Evolutionary conservation across 768 basidiomycete species (phyloP).

Genomic region (Chlorophyllum brunneum): DNA sequence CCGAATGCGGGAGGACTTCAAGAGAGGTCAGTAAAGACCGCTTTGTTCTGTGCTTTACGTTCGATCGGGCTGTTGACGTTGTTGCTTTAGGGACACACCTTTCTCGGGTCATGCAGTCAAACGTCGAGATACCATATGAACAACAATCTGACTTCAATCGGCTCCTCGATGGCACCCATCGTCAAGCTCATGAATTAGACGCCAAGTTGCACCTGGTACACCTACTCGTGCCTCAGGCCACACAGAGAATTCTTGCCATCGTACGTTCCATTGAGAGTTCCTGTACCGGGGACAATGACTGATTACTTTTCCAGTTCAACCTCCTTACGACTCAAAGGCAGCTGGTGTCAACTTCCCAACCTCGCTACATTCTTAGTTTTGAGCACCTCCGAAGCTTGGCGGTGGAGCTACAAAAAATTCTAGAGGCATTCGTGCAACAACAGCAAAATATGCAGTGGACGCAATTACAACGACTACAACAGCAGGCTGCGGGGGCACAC

Average conservation of each 20-base stretch:
- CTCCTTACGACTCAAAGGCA: slow-evolving; percentile 42
- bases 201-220: slow-evolving; percentile 43
- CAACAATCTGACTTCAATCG: slow-evolving; percentile 51
- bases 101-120: slow-evolving; percentile 9
- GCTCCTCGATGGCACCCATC: slow-evolving; percentile 46
- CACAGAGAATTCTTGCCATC: slow-evolving; percentile 50
- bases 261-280: slow-evolving; percentile 34
- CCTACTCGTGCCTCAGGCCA: slow-evolving; percentile 38
- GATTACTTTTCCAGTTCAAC: slow-evolving; percentile 30
- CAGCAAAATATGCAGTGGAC: slow-evolving; percentile 15
- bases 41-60: not conserved
- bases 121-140: slow-evolving; percentile 42
- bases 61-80: slow-evolving; percentile 4
- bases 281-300: slow-evolving; percentile 5
- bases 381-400: slow-evolving; percentile 41
- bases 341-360: slow-evolving; percentile 32
- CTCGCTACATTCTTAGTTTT: slow-evolving; percentile 38
- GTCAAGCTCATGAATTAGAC: slow-evolving; percentile 45
- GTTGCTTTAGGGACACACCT: slow-evolving; percentile 1
- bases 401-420: slow-evolving; percentile 38
- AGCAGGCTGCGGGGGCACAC: slow-evolving; percentile 12
- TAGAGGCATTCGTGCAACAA: slow-evolving; percentile 25
- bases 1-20: slow-evolving; percentile 10
- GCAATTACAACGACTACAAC: slow-evolving; percentile 16
- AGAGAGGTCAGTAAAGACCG: slow-evolving; percentile 17